Percentiles rank a stretch among this genome's conserved stretches.
Evolutionary conservation across 2,329 filamentous ascomycete genomes (phyloP).

Genomic region (Diaporthe helianthi): DNA sequence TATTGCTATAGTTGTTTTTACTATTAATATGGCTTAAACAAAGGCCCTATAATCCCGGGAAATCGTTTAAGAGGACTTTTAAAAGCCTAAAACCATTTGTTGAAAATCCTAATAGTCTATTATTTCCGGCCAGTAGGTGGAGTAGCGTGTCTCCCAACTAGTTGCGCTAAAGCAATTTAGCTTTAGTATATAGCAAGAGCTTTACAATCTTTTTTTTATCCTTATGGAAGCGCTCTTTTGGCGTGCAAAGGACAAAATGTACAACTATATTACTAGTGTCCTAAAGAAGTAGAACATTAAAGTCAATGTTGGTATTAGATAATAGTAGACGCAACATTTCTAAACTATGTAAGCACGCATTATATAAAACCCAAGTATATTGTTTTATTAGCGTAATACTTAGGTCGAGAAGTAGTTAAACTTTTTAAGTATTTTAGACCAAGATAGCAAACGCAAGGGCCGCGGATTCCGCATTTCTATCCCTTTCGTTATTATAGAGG

Average conservation of each 20-base stretch:
- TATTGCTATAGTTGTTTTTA: neutral
- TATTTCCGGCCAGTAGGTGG: neutral
- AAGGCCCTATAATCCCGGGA: neutral
- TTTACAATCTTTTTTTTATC: neutral
- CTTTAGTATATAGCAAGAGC: neutral
- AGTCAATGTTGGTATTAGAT: neutral
- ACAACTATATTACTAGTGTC: neutral
- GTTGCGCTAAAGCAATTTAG: neutral
- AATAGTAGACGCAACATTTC: neutral
- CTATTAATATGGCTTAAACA: neutral
- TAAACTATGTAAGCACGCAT: neutral
- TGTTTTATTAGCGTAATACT: neutral
- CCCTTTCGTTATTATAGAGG: neutral
- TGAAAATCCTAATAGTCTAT: neutral
- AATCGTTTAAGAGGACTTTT: neutral
- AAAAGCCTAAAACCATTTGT: neutral
- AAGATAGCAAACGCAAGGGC: neutral
- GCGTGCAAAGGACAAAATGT: neutral
- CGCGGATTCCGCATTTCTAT: neutral
- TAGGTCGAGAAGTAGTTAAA: neutral
- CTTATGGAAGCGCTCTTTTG: neutral
- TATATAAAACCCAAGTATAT: neutral
- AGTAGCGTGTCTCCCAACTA: neutral
- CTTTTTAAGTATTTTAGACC: neutral
- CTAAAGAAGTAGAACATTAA: neutral